Evolutionary conservation across 768 basidiomycete species (phyloP).

Genomic region (Coprinopsis strossmayeri): DNA sequence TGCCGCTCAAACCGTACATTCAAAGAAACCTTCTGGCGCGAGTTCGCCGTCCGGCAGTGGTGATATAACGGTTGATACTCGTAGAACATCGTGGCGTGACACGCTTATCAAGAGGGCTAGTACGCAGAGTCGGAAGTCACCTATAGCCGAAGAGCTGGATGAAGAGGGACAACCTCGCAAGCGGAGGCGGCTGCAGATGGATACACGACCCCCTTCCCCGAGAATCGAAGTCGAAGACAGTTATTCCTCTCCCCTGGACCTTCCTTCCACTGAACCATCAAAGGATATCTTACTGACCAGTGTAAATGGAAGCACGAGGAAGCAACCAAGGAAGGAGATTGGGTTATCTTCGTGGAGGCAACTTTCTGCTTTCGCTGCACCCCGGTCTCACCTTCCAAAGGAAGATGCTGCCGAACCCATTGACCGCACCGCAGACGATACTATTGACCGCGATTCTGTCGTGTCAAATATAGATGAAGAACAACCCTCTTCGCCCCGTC

Average conservation of each 20-base stretch:
- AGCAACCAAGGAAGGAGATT: background rate
- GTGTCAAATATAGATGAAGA: too few relatives aligned
- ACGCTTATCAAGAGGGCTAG: background rate
- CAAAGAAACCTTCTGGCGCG: too few relatives aligned
- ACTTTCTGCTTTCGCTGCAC: background rate
- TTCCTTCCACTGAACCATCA: background rate
- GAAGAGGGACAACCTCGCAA: conserved; percentile 27
- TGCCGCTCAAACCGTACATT: too few relatives aligned
- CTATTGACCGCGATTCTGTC: background rate
- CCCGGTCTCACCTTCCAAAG: background rate
- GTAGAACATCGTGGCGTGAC: background rate
- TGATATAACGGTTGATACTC: conserved; percentile 15
- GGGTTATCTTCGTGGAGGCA: background rate
- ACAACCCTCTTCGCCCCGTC: too few relatives aligned
- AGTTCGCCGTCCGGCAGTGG: background rate
- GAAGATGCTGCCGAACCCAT: background rate
- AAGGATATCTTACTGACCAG: background rate
- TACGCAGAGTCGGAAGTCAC: background rate
- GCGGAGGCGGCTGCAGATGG: conserved; percentile 17
- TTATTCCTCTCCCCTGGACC: background rate
- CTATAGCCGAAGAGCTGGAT: background rate
- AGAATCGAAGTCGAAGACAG: background rate
- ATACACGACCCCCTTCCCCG: background rate
- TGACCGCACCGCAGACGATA: conserved; percentile 6
- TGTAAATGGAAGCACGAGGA: background rate